A percentile compares a stretch with the other conserved stretches of the same genome.
Evolutionary conservation across 768 basidiomycete genomes (phyloP).

Genomic region (Pluteus cervinus): DNA sequence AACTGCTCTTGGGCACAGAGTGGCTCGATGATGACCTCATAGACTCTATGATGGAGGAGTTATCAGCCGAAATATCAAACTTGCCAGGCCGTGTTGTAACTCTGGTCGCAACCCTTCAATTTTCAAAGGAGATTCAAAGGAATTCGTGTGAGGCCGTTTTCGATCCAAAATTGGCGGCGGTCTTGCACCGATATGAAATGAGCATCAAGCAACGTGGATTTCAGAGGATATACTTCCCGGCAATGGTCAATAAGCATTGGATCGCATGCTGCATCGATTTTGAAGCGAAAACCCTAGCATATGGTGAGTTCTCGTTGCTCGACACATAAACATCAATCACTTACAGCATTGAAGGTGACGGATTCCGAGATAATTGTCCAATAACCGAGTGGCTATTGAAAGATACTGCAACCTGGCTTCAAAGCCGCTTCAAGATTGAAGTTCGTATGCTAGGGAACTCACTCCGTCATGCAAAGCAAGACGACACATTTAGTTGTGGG

Average conservation of each 20-base stretch:
- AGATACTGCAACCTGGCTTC: no score
- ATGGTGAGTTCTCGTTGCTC: conserved; percentile 4
- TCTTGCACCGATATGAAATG: conserved; percentile 1
- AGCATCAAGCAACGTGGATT: conserved; percentile 3
- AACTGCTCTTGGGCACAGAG: conserved; percentile 2
- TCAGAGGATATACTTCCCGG: conserved; percentile 3
- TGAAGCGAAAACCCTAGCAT: conserved; percentile 3
- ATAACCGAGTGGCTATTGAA: no score
- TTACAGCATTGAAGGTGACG: no score
- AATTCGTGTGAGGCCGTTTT: background rate
- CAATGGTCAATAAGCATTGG: conserved; percentile 8
- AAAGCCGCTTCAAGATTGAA: no score
- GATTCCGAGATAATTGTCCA: no score
- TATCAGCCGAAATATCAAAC: background rate
- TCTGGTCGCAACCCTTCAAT: background rate
- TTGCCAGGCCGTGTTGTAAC: background rate
- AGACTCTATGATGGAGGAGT: conserved; percentile 6
- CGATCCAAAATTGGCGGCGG: background rate
- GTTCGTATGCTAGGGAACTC: no score
- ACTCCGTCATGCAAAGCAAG: no score
- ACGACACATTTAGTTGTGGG: no score
- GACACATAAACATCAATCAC: no score
- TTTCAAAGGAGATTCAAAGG: background rate
- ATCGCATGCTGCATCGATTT: conserved; percentile 5
- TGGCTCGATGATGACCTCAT: conserved; percentile 8